Evolutionary conservation across 768 basidiomycete species (phyloP).

Genomic region (Psilocybe azurescens): DNA sequence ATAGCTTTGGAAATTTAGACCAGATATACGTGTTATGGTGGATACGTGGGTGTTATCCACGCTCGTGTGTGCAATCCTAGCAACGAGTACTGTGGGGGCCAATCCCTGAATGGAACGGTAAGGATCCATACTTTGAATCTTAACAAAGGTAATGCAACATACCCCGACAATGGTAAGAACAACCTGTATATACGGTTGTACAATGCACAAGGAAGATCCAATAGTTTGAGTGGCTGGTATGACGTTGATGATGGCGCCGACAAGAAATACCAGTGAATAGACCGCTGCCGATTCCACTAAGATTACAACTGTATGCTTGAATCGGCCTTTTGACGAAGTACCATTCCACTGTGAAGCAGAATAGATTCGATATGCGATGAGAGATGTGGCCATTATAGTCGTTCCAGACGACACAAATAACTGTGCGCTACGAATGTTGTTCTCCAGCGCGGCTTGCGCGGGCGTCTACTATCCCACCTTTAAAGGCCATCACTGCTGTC

Average conservation of each 20-base stretch:
- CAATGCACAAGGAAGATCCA: no score
- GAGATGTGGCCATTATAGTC: not conserved
- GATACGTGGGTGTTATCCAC: not conserved
- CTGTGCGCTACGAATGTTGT: not conserved
- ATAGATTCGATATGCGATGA: not conserved
- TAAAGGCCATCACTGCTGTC: no score
- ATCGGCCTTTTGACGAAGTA: not conserved
- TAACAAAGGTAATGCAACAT: not conserved
- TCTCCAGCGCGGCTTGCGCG: no score
- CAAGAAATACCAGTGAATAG: not conserved
- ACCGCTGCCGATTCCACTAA: not conserved
- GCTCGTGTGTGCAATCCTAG: not conserved
- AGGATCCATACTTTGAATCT: not conserved
- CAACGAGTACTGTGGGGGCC: not conserved
- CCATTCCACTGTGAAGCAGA: not conserved
- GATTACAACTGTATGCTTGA: not conserved
- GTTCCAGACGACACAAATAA: not conserved
- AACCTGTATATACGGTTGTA: not conserved
- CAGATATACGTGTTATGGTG: not conserved
- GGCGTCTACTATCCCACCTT: no score
- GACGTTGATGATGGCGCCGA: not conserved
- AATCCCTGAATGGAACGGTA: not conserved
- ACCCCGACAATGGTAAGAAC: not conserved
- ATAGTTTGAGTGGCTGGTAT: no score
- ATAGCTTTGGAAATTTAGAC: not conserved